phyloP scores from a whole-genome alignment of 2,329 filamentous ascomycete genomes.

The Emergomyces pasteurianus region DNA sequence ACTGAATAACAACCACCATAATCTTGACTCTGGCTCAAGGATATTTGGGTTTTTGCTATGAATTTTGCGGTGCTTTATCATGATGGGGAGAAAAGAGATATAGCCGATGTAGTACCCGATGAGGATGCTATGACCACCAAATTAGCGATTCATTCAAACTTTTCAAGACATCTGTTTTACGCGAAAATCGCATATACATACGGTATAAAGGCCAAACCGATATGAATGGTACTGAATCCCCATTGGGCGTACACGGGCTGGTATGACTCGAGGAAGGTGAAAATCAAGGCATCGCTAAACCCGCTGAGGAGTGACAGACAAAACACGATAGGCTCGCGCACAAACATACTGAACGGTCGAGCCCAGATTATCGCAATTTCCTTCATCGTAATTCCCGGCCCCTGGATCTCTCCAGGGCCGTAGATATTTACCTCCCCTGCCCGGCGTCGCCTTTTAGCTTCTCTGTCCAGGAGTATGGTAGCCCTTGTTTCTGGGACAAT shows the following conservation, averaged over 20 bases:
- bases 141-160: neutral
- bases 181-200: conserved; percentile 16
- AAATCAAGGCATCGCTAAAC: conserved; percentile 54
- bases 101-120: conserved; percentile 49
- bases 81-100: conserved; percentile 42
- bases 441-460: conserved; percentile 45
- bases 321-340: conserved; percentile 53
- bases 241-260: conserved; percentile 48
- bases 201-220: conserved; percentile 44
- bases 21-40: conserved; percentile 51
- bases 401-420: conserved; percentile 59
- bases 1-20: conserved; percentile 48
- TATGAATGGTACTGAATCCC: conserved; percentile 40
- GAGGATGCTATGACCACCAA: conserved; percentile 26
- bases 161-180: neutral
- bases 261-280: conserved; percentile 54
- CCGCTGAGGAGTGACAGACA: conserved; percentile 51
- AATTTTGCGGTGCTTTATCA: conserved; percentile 32
- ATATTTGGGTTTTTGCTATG: conserved; percentile 28
- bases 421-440: conserved; percentile 50
- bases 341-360: conserved; percentile 52
- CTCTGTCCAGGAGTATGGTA: conserved; percentile 45
- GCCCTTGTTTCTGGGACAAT: conserved; percentile 45
- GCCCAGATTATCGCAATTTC: conserved; percentile 48
- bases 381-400: conserved; percentile 42